Base-by-base conservation (phyloP, 2,329 filamentous ascomycete genomes). In the Colletotrichum salicis region DNA sequence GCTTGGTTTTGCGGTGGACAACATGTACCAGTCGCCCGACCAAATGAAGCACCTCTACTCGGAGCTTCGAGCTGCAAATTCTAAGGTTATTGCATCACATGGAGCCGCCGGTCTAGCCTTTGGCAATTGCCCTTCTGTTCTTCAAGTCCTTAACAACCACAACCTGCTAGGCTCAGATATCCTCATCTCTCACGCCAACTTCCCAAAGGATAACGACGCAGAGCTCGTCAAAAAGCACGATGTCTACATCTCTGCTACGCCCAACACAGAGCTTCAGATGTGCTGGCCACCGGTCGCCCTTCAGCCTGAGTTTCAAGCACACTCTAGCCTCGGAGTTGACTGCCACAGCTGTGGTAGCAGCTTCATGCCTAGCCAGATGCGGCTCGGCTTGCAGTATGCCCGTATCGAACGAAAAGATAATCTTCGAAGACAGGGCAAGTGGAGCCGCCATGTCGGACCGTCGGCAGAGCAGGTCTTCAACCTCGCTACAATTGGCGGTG, bases 191-290 rank as follows among this genome's bases (percentile, higher is more conserved):
- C 85, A 87, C 72, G 79, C 76, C 2, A 74, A 70, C 4, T 69
- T 64, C 37, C 69, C 65, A 1, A 52, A 58, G 13, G 75, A 75
- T 0, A 77, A 79, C 8, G 83, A 86, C 58, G 80, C 79, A 1
- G 75, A 77, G 10, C 65, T 87, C 22, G 74, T 77, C 35, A 74
- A 65, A 0, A 45, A 77, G 24, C 74, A 79, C 11, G 78, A 80
- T 7, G 80, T 80, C 1, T 78, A 79, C 56, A 76, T 87, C 19
- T 84, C 83, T 2, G 80, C 78, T 19, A 88, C 86, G 0, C 86
- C 86, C 0, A 83, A 83, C n/a, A 85, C 85, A 0, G 86, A 88
- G 74, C 75, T 86, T 11, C 85, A 88, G 72, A 87, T 87, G 85
- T 82, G 80, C 0, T 80, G 81, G 0, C 77, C 79, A 11, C 64